phyloP scores from a whole-genome alignment of 73 alveolate genomes.

The Stentor coeruleus region DNA sequence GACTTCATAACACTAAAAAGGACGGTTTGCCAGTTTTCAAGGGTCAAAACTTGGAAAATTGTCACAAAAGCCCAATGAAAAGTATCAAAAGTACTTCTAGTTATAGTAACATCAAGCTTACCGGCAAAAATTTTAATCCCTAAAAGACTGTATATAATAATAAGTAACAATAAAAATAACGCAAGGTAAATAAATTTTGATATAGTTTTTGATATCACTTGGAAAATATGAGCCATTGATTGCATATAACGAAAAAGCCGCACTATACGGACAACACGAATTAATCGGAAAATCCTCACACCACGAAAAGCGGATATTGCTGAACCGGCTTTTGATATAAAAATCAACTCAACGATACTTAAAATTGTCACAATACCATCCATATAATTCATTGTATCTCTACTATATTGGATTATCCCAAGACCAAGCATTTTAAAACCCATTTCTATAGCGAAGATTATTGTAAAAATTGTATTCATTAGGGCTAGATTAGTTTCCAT shows the following conservation, averaged over 20 bases:
- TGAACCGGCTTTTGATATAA: conserved; percentile 35
- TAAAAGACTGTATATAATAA: neutral
- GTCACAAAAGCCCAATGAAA: conserved; percentile 52
- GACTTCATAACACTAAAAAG: conserved; percentile 36
- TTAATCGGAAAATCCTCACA: conserved; percentile 58
- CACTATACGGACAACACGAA: conserved; percentile 53
- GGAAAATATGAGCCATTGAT: conserved; percentile 64
- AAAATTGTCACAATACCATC: conserved; percentile 35
- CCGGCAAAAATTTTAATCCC: conserved; percentile 32
- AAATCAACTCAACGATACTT: conserved; percentile 37
- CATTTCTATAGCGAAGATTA: conserved; percentile 74
- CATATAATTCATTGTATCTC: conserved; percentile 52
- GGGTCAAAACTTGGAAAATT: conserved; percentile 41
- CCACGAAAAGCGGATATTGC: conserved; percentile 50
- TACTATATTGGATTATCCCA: conserved; percentile 52
- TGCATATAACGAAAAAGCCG: conserved; percentile 39
- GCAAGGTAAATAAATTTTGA: conserved; percentile 54
- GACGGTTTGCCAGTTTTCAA: conserved; percentile 64
- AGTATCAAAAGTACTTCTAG: conserved; percentile 59
- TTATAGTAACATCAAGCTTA: conserved; percentile 38
- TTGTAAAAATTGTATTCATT: conserved; percentile 64
- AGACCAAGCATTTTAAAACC: conserved; percentile 66
- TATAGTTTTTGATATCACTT: conserved; percentile 51
- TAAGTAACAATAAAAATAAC: conserved; percentile 49
- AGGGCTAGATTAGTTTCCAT: conserved; percentile 26